Conservation (phyloP, 345 rosid species). For the Firmiana major region DNA sequence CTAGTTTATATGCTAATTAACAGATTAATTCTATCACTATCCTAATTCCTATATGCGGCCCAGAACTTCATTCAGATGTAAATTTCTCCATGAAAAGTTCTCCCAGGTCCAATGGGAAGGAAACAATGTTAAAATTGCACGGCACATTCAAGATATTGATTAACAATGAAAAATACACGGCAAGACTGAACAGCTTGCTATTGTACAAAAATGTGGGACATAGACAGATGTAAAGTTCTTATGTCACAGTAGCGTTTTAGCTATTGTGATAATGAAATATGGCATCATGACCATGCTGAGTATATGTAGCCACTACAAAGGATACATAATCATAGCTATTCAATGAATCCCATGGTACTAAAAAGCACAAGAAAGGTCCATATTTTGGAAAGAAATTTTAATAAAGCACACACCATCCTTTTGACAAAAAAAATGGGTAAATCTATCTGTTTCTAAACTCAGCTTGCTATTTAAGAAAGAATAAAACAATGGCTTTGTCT, state of each 20-base stretch:
- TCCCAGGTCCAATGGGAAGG: not conserved
- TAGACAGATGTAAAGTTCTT: not conserved
- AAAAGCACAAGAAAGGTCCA: not conserved
- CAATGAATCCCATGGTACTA: not conserved
- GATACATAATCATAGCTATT: not conserved
- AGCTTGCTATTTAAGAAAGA: constrained; percentile 4
- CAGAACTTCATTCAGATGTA: not conserved
- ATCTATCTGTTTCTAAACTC: not conserved
- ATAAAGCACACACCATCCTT: not conserved
- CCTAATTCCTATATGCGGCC: not conserved
- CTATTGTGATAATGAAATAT: not conserved
- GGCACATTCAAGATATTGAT: not conserved
- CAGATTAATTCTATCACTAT: not conserved
- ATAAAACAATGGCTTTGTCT: not conserved
- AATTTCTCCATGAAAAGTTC: not conserved
- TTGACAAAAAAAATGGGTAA: not conserved
- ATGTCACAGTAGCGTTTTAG: not conserved
- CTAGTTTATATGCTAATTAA: not conserved
- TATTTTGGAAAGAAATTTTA: not conserved
- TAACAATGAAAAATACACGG: not conserved
- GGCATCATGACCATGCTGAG: not conserved
- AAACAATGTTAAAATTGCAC: not conserved
- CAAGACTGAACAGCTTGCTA: not conserved
- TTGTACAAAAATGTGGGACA: not conserved
- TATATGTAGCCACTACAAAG: not conserved